phyloP scores from a whole-genome alignment of 2,329 filamentous ascomycete species.

The Ophiostoma triangulosporum region DNA sequence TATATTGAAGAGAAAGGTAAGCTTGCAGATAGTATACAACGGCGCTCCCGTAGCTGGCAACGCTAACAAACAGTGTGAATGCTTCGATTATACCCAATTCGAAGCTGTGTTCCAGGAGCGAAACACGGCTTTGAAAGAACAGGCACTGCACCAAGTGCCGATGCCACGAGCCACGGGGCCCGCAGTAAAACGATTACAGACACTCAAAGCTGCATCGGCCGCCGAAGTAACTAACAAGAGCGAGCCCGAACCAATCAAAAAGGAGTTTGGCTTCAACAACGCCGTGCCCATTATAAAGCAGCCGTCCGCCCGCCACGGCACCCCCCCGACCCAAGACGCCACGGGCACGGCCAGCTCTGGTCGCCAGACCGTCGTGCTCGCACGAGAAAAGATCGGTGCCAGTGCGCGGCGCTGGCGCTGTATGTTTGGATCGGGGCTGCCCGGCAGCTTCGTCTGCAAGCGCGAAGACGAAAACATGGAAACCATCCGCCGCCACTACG shows the following conservation, averaged over 20 bases:
- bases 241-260: background rate
- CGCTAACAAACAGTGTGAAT: slow-evolving; percentile 8
- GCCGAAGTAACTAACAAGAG: background rate
- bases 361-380: slow-evolving; percentile 9
- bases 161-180: background rate
- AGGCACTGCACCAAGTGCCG: slow-evolving; percentile 2
- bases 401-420: slow-evolving; percentile 12
- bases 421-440: slow-evolving; percentile 9
- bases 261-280: too few species aligned
- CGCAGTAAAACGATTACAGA: background rate
- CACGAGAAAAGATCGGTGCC: slow-evolving; percentile 8
- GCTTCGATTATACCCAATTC: slow-evolving; percentile 12
- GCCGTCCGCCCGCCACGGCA: too few species aligned
- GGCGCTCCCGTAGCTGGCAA: background rate
- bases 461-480: slow-evolving; percentile 13
- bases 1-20: slow-evolving; percentile 7
- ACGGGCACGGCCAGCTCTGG: slow-evolving; percentile 5
- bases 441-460: slow-evolving; percentile 7
- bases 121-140: slow-evolving; percentile 3
- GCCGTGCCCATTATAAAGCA: too few species aligned
- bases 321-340: background rate
- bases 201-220: background rate
- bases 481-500: slow-evolving; percentile 14
- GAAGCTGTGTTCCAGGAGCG: slow-evolving; percentile 6
- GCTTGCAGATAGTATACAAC: background rate